Percentiles rank a stretch among this genome's conserved stretches.
phyloP scores from a whole-genome alignment of 768 basidiomycete species.

The Pholiota microspora region DNA sequence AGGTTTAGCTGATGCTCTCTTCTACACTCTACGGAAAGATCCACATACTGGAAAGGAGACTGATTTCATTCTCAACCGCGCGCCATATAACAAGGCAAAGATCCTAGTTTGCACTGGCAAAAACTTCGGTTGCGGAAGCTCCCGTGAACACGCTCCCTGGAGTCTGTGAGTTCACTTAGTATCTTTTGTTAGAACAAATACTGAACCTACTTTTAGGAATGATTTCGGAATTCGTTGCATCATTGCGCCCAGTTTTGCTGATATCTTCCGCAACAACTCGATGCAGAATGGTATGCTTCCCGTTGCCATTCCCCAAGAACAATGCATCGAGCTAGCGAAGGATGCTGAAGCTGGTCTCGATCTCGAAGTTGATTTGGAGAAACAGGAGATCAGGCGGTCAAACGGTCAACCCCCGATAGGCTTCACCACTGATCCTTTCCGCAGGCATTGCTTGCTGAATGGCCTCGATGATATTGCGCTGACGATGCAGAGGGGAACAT shows the following conservation, averaged over 20 bases:
- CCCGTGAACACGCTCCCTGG: constrained; percentile 90
- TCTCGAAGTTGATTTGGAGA: constrained; percentile 83
- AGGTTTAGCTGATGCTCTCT: constrained; percentile 79
- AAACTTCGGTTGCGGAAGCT: constrained; percentile 92
- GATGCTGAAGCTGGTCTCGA: constrained; percentile 77
- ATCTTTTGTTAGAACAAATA: not conserved
- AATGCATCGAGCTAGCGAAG: constrained; percentile 68
- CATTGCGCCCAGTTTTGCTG: constrained; percentile 87
- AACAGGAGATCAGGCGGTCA: constrained; percentile 68
- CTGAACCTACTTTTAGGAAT: constrained; percentile 41
- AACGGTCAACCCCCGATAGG: constrained; percentile 71
- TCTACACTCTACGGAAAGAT: constrained; percentile 79
- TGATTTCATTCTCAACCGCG: constrained; percentile 81
- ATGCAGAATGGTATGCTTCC: constrained; percentile 96
- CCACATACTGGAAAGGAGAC: constrained; percentile 77
- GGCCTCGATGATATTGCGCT: constrained; percentile 96
- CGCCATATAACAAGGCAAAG: constrained; percentile 71
- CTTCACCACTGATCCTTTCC: constrained; percentile 88
- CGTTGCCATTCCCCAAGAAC: constrained; percentile 62
- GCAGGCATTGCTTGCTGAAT: constrained; percentile 90
- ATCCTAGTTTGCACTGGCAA: constrained; percentile 82
- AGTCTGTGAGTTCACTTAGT: constrained; percentile 56
- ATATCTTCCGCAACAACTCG: constrained; percentile 86
- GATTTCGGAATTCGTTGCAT: constrained; percentile 90
- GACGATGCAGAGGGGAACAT: constrained; percentile 75